Evolutionary conservation across 805 yeast species (phyloP), one percentile per base, ranked within the genome.

Genomic region (Lipomyces lipofer): DNA sequence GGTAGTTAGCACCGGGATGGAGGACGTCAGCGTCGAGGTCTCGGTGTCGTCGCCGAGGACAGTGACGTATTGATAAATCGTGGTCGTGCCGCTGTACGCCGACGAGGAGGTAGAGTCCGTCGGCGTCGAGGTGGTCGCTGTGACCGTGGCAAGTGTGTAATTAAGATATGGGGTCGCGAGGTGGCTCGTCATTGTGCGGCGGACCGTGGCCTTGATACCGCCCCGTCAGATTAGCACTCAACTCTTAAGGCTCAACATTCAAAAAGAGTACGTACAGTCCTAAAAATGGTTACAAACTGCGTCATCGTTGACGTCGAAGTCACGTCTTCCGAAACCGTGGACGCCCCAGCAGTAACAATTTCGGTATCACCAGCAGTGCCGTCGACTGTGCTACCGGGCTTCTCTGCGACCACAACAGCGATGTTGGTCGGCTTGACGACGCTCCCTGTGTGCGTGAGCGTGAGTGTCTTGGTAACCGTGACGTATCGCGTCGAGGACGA

Each of bases 281-380:
- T 24, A 17, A 24, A 36, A 6, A 36, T 33, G 10, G 51, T 47
- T 12, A 47, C 33, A 28, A 24, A 47, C 12, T 22, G 28, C 5
- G 51, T 47, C n/a, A 47, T 38, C 7, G 51, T 47, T 6, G 51
- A 47, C 10, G 51, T 47, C 24, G 51, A 22, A 19, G 51, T 47
- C n/a, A 13, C 30, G n/a, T n/a, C 33, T 33, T 47, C 51, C 15
- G 43, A 17, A n/a, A 39, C 22, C 12, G 51, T 38, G 10, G 19
- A n/a, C 24, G 50, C 28, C 4, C n/a, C 30, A n/a, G 50, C 3
- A 7, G 35, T 43, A 13, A 43, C 46, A 4, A 43, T 15, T 19
- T 13, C 28, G 35, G 46, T 43, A 29, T 24, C 12, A 8, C 17
- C 24, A 4, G 32, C 46, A 22, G 27, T 32, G 15, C 17, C 30